phyloP scores from a whole-genome alignment of 2,329 filamentous ascomycete genomes.

The Trichoderma oligosporum region DNA sequence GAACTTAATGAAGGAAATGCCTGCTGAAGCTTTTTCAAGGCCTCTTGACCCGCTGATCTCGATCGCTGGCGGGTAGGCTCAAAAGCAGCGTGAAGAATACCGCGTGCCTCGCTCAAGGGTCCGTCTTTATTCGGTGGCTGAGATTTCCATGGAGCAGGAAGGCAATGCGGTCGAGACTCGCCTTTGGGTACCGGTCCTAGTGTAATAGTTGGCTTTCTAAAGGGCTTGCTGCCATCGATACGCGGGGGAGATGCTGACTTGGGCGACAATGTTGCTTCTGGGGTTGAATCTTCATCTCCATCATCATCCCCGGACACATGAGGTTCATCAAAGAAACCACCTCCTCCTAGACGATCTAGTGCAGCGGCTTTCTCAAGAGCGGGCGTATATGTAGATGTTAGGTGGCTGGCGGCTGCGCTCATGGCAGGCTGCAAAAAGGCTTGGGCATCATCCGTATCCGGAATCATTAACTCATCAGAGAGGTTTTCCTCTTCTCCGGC shows the following conservation, averaged over 20 bases:
- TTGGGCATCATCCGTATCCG: constrained; percentile 54
- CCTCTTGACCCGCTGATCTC: constrained; percentile 54
- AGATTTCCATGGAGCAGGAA: constrained; percentile 33
- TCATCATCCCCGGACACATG: constrained; percentile 22
- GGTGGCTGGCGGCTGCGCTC: constrained; percentile 52
- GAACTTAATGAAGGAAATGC: constrained; percentile 50
- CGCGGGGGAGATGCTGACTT: constrained; percentile 16
- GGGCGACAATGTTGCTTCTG: constrained; percentile 24
- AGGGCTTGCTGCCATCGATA: not conserved
- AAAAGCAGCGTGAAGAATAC: constrained; percentile 44
- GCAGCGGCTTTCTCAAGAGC: constrained; percentile 56
- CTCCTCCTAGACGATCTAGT: constrained; percentile 41
- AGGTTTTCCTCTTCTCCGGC: constrained; percentile 16
- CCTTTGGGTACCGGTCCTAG: constrained; percentile 8
- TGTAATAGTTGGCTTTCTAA: constrained; percentile 15
- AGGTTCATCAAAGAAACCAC: constrained; percentile 27
- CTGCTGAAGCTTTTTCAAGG: constrained; percentile 54
- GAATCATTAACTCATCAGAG: constrained; percentile 28
- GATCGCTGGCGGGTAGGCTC: constrained; percentile 48
- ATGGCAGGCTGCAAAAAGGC: constrained; percentile 58
- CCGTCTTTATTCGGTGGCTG: constrained; percentile 20
- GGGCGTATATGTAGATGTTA: constrained; percentile 53
- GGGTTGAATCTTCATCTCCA: constrained; percentile 24
- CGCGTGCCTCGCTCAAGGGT: constrained; percentile 27
- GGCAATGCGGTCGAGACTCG: constrained; percentile 16